Base-by-base conservation (phyloP, 2,329 filamentous ascomycete species). In the Colletotrichum spaethianum region DNA sequence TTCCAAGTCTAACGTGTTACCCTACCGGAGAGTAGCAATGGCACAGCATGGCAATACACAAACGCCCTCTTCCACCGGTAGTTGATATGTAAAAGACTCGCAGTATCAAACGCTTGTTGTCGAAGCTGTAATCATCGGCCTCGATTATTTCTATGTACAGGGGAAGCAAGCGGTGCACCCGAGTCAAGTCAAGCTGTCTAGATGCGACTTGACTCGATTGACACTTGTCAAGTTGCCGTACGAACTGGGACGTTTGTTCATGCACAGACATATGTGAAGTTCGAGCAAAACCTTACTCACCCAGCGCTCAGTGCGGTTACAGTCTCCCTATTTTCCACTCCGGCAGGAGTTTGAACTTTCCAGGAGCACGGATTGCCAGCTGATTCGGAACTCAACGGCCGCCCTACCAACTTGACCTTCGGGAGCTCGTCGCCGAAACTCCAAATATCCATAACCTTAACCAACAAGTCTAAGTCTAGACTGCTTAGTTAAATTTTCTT, bases 191-290 rank as follows among this genome's bases (percentile, higher is more conserved):
- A 8, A 3, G 38, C 38, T 18, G 18, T 33, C 57, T 20, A 0
- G 44, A 33, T 20, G n/a, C 18, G 57, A 12, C 48, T 33, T 40
- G 44, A 33, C 28, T 36, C 44, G 61, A 38, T 33, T 65, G 48
- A 50, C n/a, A 55, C 48, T 70, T 70, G 63, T 67, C 68, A 70
- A 23, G 53, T 31, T 31, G n/a, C 52, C 68, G 46, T 61, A 56
- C 55, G 68, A 57, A 63, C 57, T 18, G 38, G 50, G 42, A 31
- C 33, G 26, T 52, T 38, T 57, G 23, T 46, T 55, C 46, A 66
- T 66, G 62, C 63, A 33, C 68, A 44, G 36, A 57, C 33, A 46
- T 23, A 42, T 4, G 46, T 52, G 48, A 36, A 26, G 55, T 63
- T 66, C 20, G 18, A 20, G n/a, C n/a, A 26, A 59, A 70, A 52